Evolutionary conservation across 23 red algal genomes (phyloP).

Genomic region (Gracilaria domingensis): DNA sequence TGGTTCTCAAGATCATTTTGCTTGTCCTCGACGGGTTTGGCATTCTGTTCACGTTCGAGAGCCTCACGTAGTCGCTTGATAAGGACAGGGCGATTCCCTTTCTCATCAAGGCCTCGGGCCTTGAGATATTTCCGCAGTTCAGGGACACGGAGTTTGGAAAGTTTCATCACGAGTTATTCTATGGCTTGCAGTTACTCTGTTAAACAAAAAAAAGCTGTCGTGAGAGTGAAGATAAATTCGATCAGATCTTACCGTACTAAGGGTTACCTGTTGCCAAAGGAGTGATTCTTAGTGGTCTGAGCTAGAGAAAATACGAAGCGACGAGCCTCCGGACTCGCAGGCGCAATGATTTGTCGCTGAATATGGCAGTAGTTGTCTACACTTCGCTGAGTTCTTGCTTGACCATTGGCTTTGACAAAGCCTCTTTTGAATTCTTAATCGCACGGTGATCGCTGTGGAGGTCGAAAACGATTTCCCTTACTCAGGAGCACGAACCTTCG

Average conservation of each 20-base stretch:
- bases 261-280: background rate
- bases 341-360: background rate
- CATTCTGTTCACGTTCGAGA: background rate
- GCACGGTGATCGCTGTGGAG: background rate
- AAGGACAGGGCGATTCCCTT: slow-evolving; percentile 66
- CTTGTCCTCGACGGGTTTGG: background rate
- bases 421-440: background rate
- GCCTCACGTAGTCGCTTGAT: slow-evolving; percentile 74
- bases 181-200: background rate
- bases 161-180: slow-evolving; percentile 58
- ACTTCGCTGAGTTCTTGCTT: background rate
- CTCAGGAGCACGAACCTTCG: too few relatives aligned
- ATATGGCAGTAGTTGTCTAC: background rate
- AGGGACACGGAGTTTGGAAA: slow-evolving; percentile 74
- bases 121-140: slow-evolving; percentile 77
- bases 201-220: background rate
- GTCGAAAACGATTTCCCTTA: too few relatives aligned
- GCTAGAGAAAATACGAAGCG: background rate
- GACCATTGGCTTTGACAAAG: background rate
- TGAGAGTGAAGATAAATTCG: background rate
- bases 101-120: slow-evolving; percentile 53
- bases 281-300: background rate
- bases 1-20: background rate
- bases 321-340: background rate
- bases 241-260: background rate